phyloP scores from a whole-genome alignment of 306 rosid species.

The Lathyrus oleraceus region DNA sequence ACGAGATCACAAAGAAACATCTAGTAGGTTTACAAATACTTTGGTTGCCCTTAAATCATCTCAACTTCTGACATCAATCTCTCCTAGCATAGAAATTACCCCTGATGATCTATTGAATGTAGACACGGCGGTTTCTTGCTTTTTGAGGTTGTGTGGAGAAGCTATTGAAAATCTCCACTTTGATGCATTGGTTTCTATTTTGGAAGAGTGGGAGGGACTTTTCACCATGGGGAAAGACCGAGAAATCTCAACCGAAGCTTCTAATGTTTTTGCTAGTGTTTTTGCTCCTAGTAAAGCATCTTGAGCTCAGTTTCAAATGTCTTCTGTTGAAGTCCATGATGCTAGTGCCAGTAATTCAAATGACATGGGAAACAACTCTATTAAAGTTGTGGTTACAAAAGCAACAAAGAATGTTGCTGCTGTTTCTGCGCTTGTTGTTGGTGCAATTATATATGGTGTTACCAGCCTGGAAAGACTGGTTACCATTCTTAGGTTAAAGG shows the following conservation, averaged over 20 bases:
- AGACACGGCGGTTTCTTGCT: constrained; percentile 79
- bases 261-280: constrained; percentile 65
- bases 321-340: constrained; percentile 82
- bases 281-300: constrained; percentile 82
- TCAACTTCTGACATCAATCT: constrained; percentile 74
- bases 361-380: constrained; percentile 49
- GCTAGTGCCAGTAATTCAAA: constrained; percentile 45
- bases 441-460: too few relatives aligned
- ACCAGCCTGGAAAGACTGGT: too few relatives aligned
- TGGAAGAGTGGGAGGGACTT: constrained; percentile 94
- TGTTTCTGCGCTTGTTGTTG: too few relatives aligned
- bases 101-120: constrained; percentile 63
- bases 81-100: constrained; percentile 70
- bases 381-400: constrained; percentile 52
- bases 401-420: constrained; percentile 79
- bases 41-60: constrained; percentile 92
- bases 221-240: constrained; percentile 50
- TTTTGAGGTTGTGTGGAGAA: constrained; percentile 65
- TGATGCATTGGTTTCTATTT: constrained; percentile 62
- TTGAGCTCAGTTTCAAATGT: constrained; percentile 74
- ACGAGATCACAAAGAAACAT: constrained; percentile 58
- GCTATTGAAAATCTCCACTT: constrained; percentile 60
- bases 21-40: constrained; percentile 80
- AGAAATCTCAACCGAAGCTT: constrained; percentile 51
- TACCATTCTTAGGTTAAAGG: too few relatives aligned